phyloP scores from a whole-genome alignment of 805 yeast genomes.

The Kuraishia ogatae region DNA sequence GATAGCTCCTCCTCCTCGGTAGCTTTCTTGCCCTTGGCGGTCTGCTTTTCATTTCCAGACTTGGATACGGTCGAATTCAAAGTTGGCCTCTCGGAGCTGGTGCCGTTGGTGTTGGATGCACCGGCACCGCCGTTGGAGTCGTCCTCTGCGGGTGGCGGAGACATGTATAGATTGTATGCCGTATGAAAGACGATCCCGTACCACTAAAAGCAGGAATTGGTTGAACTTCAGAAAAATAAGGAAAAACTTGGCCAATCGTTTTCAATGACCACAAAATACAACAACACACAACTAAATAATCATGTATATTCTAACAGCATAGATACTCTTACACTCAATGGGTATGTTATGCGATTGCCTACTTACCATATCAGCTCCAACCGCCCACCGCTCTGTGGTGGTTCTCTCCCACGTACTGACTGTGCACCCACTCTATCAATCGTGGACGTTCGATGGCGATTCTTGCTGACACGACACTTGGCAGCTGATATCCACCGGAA shows the following conservation, averaged over 20 bases:
- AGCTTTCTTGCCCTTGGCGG: not conserved
- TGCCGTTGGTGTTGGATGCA: not conserved
- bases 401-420: not conserved
- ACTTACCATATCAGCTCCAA: not conserved
- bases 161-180: not conserved
- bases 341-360: not conserved
- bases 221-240: not conserved
- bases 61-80: not conserved
- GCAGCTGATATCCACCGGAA: not conserved
- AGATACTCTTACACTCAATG: not conserved
- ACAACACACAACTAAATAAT: not conserved
- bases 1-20: constrained; percentile 72
- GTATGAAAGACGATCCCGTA: not conserved
- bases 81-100: not conserved
- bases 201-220: not conserved
- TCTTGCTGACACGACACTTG: not conserved
- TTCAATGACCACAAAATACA: not conserved
- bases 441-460: not conserved
- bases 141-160: not conserved
- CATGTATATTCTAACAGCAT: not conserved
- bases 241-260: not conserved
- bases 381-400: not conserved
- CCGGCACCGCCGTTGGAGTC: not conserved
- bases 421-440: not conserved
- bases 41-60: not conserved